phyloP scores from a whole-genome alignment of 148 eudicot species.

The Fallopia convolvulus region DNA sequence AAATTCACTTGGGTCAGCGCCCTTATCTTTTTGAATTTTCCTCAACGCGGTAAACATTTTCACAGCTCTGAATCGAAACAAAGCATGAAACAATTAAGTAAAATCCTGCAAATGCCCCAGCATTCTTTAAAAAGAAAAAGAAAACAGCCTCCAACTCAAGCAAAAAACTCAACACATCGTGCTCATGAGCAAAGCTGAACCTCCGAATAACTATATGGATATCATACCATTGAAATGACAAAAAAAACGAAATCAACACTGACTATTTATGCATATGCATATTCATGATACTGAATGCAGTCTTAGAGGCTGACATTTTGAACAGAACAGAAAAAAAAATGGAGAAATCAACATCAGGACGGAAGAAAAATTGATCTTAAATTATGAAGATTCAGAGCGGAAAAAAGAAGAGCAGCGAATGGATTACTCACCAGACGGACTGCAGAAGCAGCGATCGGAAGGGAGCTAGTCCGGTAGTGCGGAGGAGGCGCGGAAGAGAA shows the following conservation, averaged over 20 bases:
- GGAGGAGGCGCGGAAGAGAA: slow-evolving; percentile 5
- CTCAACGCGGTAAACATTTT: slow-evolving; percentile 60
- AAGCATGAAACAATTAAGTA: not conserved
- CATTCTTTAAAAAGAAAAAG: not conserved
- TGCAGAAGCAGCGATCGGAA: not conserved
- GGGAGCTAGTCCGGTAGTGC: not conserved
- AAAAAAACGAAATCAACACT: too few species aligned
- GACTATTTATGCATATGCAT: not conserved
- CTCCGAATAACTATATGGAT: not conserved
- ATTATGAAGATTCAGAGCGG: not conserved
- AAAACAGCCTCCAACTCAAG: not conserved
- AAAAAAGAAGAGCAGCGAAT: not conserved
- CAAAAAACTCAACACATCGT: not conserved
- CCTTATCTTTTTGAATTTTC: slow-evolving; percentile 69
- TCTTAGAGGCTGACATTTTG: not conserved
- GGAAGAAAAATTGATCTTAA: too few species aligned
- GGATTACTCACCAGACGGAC: not conserved
- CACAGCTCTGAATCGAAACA: not conserved
- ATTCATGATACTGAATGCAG: not conserved
- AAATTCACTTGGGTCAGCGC: slow-evolving; percentile 55
- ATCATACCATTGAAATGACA: not conserved
- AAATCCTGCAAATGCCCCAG: not conserved
- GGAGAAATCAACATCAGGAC: not conserved
- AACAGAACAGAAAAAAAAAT: not conserved
- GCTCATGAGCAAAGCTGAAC: not conserved